A percentile compares a stretch with the other conserved stretches of the same genome.
Conservation (phyloP, 352 stramenopile species). For the Phytophthora sp. region DNA sequence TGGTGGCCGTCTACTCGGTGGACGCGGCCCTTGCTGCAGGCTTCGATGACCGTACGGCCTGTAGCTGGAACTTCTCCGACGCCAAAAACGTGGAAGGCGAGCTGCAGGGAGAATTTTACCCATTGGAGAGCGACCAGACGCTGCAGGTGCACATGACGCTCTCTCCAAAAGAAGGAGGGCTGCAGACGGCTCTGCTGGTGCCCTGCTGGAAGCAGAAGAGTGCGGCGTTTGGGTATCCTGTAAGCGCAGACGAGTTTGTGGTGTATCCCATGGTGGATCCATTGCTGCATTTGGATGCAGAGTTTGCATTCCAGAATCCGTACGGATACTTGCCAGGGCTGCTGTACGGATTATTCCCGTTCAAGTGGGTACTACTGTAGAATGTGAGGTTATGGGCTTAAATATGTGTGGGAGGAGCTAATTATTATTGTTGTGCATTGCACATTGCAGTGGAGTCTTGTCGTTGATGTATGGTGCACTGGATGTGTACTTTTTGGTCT, state of each 20-base stretch:
- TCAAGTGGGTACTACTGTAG: constrained; percentile 81
- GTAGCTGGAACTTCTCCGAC: constrained; percentile 68
- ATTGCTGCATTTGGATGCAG: constrained; percentile 64
- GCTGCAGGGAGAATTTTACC: constrained; percentile 68
- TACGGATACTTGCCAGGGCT: constrained; percentile 85
- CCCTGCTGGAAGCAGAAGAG: constrained; percentile 88
- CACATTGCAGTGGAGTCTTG: constrained; percentile 59
- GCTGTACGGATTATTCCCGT: constrained; percentile 82
- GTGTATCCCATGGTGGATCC: constrained; percentile 79
- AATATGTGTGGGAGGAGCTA: neutral
- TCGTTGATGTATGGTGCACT: constrained; percentile 78
- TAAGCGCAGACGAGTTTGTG: constrained; percentile 72
- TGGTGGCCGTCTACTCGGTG: constrained; percentile 64
- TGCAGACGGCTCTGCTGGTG: constrained; percentile 75
- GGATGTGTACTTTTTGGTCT: constrained; percentile 66
- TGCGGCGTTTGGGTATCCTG: constrained; percentile 77
- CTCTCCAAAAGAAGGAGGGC: constrained; percentile 48
- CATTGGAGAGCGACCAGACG: constrained; percentile 42
- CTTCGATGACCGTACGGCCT: constrained; percentile 64
- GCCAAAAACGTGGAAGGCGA: constrained; percentile 45
- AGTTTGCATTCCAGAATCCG: constrained; percentile 77
- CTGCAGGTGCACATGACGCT: constrained; percentile 61
- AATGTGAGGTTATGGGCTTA: constrained; percentile 3
- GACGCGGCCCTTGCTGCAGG: constrained; percentile 42
- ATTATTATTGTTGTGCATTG: constrained; percentile 22